Evolutionary conservation across 805 yeast genomes (phyloP).

Genomic region (Cephaloascus fragrans): DNA sequence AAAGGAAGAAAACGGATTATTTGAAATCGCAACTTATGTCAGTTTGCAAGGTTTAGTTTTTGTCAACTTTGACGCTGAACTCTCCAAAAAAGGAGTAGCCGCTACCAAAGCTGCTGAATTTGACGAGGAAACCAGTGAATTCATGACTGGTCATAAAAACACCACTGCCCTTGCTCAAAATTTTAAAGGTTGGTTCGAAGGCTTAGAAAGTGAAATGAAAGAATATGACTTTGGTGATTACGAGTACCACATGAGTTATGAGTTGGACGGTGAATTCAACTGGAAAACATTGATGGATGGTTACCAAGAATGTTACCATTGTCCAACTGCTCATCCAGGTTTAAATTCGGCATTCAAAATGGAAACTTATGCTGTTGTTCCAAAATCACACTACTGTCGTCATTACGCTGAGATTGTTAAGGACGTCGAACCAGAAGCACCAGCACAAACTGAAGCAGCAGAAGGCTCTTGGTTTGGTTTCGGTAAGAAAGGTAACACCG

Average conservation of each 20-base stretch:
- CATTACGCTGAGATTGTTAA: slow-evolving; percentile 47
- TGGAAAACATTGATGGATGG: slow-evolving; percentile 65
- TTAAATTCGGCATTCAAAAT: slow-evolving; percentile 45
- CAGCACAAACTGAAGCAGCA: slow-evolving; percentile 17
- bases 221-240: slow-evolving; percentile 54
- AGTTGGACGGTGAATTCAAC: slow-evolving; percentile 52
- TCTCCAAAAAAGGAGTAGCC: slow-evolving; percentile 27
- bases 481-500: slow-evolving; percentile 19
- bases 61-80: slow-evolving; percentile 43
- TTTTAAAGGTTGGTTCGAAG: slow-evolving; percentile 43
- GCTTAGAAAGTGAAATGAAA: slow-evolving; percentile 39
- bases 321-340: slow-evolving; percentile 63
- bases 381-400: slow-evolving; percentile 48
- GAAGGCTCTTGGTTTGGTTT: slow-evolving; percentile 45
- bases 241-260: slow-evolving; percentile 57
- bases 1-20: slow-evolving; percentile 45
- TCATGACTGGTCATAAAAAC: no score
- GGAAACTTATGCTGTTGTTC: slow-evolving; percentile 59
- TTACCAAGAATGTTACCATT: slow-evolving; percentile 59
- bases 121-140: no score
- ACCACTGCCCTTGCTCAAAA: no score
- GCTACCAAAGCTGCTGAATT: no score
- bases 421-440: slow-evolving; percentile 19
- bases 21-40: slow-evolving; percentile 42
- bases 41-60: slow-evolving; percentile 50